phyloP scores from a whole-genome alignment of 495 filamentous ascomycete genomes.

The Podospora conica region DNA sequence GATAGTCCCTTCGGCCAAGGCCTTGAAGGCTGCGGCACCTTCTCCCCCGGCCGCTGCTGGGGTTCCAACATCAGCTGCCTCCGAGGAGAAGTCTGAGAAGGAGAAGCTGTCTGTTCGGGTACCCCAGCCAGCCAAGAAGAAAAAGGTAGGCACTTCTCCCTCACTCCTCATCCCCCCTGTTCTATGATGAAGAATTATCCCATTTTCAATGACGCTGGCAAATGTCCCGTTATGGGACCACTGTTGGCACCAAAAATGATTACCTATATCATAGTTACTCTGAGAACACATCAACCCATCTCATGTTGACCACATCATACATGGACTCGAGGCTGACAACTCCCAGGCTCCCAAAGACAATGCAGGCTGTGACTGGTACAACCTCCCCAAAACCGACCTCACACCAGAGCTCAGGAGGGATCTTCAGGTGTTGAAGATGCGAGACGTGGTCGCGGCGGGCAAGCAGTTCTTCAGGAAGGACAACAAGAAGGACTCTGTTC shows the following conservation, averaged over 20 bases:
- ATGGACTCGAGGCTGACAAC: constrained; percentile 18
- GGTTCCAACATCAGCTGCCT: constrained; percentile 16
- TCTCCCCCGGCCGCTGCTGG: constrained; percentile 19
- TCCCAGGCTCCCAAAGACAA: constrained; percentile 38
- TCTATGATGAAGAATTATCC: constrained; percentile 36
- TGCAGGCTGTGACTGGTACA: constrained; percentile 70
- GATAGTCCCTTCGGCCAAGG: constrained; percentile 7
- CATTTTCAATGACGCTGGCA: constrained; percentile 39
- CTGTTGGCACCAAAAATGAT: constrained; percentile 55
- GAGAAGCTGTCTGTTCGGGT: constrained; percentile 37
- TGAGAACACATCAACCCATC: constrained; percentile 50
- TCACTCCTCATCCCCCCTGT: constrained; percentile 5
- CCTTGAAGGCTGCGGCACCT: constrained; percentile 8
- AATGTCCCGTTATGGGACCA: constrained; percentile 41
- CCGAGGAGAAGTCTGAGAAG: constrained; percentile 25
- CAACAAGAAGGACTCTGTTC: constrained; percentile 52
- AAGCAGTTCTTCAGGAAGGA: constrained; percentile 90
- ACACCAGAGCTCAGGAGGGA: constrained; percentile 83
- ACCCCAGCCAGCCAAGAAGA: constrained; percentile 33
- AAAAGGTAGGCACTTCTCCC: constrained; percentile 31
- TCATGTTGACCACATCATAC: not conserved
- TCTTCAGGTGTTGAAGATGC: constrained; percentile 79
- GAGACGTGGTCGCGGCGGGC: constrained; percentile 72
- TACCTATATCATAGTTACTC: constrained; percentile 95
- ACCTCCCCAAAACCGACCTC: constrained; percentile 74